Base-by-base conservation (phyloP, 2,329 filamentous ascomycete genomes). In the Neofusicoccum kwambonambiense region DNA sequence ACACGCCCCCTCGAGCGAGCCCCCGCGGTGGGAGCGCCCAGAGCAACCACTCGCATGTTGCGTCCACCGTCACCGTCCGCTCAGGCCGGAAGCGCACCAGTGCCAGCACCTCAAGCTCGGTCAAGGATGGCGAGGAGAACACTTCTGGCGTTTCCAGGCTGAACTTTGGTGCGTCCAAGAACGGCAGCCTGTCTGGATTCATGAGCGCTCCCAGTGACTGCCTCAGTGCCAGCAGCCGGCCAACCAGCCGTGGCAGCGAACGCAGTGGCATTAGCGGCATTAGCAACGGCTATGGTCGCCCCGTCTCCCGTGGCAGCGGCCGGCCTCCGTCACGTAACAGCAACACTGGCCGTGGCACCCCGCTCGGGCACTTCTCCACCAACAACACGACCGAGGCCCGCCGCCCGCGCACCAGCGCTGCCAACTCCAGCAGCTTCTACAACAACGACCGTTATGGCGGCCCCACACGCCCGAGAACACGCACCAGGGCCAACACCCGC, bases 1-100 rank as follows among this genome's bases (percentile, higher is more conserved):
- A 83, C 63, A 95, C 90, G 0, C 93, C 93, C 4, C 92, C 93
- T 17, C 88, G 89, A 54, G 85, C 86, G 4, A 96, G 93, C n/a
- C 92, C 93, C 22, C 86, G 91, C 56, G 82, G 79, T 65, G 80
- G 79, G 56, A 84, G 82, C 57, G 78, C 82, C 7, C 69, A 82
- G 19, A 78, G 80, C 34, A 78, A 82, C 70, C 64, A 76, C 68
- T 44, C 79, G 78, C 52, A 74, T 77, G 81, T 88, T 56, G 82
- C 86, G 4, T 80, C 80, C 2, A 85, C 81, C 0, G 80, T 89
- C 42, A 88, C 86, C 0, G 77, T 88, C 64, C 88, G 92, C 61
- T 54, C 61, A 9, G 89, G 87, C 71, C 86, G 86, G 69, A 91
- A 79, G 67, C 84, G 90, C 65, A 85, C 85, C 8, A 81, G 83